Evolutionary conservation across 805 yeast species (phyloP).

Genomic region (Lachancea lanzarotensis): DNA sequence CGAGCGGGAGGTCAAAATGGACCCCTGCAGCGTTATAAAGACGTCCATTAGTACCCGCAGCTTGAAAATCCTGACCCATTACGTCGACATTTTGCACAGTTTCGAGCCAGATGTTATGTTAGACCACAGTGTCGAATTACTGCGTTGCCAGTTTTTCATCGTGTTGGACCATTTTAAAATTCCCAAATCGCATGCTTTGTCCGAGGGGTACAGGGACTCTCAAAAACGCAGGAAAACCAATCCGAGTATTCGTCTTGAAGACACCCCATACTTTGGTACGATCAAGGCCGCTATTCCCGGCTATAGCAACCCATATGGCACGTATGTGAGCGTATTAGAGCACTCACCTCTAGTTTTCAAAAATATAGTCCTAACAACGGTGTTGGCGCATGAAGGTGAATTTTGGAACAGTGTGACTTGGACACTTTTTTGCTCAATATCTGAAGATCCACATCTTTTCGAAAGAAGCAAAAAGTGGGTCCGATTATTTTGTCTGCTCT

Average conservation of each 20-base stretch:
- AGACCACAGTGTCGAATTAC: constrained; percentile 18
- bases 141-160: constrained; percentile 28
- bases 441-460: constrained; percentile 9
- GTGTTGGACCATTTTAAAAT: constrained; percentile 1
- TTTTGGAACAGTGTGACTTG: constrained; percentile 25
- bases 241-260: constrained; percentile 6
- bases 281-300: not conserved
- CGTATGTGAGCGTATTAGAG: constrained; percentile 23
- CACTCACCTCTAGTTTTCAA: constrained; percentile 17
- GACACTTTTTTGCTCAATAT: constrained; percentile 21
- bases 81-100: constrained; percentile 15
- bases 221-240: constrained; percentile 14
- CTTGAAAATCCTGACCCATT: constrained; percentile 11
- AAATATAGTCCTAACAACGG: constrained; percentile 15
- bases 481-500: constrained; percentile 18
- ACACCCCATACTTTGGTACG: not conserved
- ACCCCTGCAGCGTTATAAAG: constrained; percentile 24
- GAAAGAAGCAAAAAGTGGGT: constrained; percentile 20
- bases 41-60: constrained; percentile 32
- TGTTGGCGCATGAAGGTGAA: constrained; percentile 19
- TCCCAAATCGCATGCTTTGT: not conserved
- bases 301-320: constrained; percentile 5
- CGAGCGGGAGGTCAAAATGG: constrained; percentile 21
- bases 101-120: constrained; percentile 11
- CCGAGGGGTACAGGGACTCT: not conserved